Base-by-base conservation (phyloP, 2,329 filamentous ascomycete species). In the Hymenoscyphus repandus region DNA sequence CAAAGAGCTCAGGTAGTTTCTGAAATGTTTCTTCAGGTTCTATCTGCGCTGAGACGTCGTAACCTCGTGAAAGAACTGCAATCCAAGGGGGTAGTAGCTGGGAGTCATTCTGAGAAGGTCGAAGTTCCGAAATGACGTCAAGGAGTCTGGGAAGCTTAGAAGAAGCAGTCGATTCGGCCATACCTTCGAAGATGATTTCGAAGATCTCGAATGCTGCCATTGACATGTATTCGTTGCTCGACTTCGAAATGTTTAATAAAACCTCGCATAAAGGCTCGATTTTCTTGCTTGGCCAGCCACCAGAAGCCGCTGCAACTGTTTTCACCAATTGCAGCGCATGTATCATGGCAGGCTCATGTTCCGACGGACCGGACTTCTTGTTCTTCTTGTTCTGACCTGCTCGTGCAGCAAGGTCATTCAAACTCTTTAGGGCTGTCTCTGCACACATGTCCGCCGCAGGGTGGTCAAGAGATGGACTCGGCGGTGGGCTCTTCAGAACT, bases 131-230 rank as follows among this genome's bases (percentile, higher is more conserved):
- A 59, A 99, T 96, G 47, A 93, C 90, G 57, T 96, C 90, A 62
- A 97, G 79, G 11, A 99, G 78, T 50, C 88, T 82, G 2, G 91
- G 90, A 11, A 99, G 77, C 71, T 97, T 99, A 1, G 89, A 81
- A 2, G 90, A 95, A 0, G 91, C 88, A 44, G 91, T 78, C 59
- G 91, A 86, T 13, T 84, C 80, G n/a, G 76, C 81, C 86, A 99
- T 91, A 6, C 90, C 87, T 61, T 87, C 86, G 59, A 99, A 97
- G 40, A 97, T 95, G 68, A 95, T 86, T 68, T 99, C 93, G 63
- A 99, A 99, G 3, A 97, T 92, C 58, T 96, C 92, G 62, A 99
- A 96, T 0, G 91, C 88, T 10, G 89, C 86, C 85, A 97, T 95
- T 31, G 91, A 95, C 75, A 99, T 85, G 68, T 92, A 95, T 67